phyloP scores from a whole-genome alignment of 768 basidiomycete species.

The Ramaria sp. region DNA sequence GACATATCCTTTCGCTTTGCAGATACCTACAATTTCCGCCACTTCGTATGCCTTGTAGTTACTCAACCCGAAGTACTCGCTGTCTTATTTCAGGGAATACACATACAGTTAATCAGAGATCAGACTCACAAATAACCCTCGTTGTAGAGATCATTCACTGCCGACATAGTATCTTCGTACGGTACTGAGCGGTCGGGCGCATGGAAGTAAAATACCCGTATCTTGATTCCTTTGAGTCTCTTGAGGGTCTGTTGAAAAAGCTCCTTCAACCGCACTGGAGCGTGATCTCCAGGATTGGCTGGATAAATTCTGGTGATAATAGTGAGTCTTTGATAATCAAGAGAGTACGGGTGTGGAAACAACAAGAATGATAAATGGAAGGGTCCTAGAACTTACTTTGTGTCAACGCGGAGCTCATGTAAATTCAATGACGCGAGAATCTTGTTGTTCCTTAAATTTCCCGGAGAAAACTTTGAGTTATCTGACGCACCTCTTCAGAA shows the following conservation, averaged over 20 bases:
- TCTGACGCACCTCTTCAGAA: constrained; percentile 34
- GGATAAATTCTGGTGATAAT: constrained; percentile 30
- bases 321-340: neutral
- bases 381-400: constrained; percentile 25
- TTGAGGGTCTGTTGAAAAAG: constrained; percentile 37
- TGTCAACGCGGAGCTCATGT: constrained; percentile 31
- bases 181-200: constrained; percentile 48
- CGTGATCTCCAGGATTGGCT: constrained; percentile 29
- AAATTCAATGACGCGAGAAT: constrained; percentile 30
- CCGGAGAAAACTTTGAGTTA: neutral
- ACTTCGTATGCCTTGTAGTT: constrained; percentile 50
- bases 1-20: constrained; percentile 42
- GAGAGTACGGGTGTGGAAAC: neutral
- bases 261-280: constrained; percentile 28
- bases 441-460: constrained; percentile 17
- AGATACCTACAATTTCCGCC: constrained; percentile 48
- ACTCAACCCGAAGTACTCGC: constrained; percentile 52
- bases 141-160: constrained; percentile 42
- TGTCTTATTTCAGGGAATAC: constrained; percentile 11
- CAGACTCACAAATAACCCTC: constrained; percentile 42
- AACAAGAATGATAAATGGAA: neutral
- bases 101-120: neutral
- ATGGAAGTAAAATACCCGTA: constrained; percentile 50
- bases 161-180: constrained; percentile 43
- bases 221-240: constrained; percentile 34